phyloP scores from a whole-genome alignment of 768 basidiomycete species.

The Pisolithus sp. region DNA sequence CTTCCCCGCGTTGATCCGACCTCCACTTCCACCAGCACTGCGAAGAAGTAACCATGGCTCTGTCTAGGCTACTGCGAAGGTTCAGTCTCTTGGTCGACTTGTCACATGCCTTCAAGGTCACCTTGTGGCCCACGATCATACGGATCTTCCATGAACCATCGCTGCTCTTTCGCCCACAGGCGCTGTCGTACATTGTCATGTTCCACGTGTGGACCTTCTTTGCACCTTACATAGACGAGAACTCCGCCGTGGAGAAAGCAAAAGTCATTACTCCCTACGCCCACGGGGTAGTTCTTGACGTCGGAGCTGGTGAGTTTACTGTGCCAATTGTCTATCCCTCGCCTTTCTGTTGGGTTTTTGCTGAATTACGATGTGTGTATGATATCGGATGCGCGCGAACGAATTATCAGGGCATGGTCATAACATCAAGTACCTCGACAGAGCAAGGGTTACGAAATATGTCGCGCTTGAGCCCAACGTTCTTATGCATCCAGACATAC shows the following conservation, averaged over 20 bases:
- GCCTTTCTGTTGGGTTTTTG: no score
- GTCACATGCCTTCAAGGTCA: no score
- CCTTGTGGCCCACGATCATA: slow-evolving; percentile 13
- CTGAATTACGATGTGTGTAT: no score
- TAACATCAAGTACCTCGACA: slow-evolving; percentile 54
- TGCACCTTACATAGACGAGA: slow-evolving; percentile 38
- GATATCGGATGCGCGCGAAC: neutral
- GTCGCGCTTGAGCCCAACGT: slow-evolving; percentile 68
- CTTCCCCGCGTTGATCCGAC: no score
- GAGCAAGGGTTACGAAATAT: slow-evolving; percentile 49
- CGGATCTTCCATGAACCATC: slow-evolving; percentile 25
- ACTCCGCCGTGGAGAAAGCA: no score
- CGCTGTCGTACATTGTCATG: slow-evolving; percentile 53
- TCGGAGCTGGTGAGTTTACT: slow-evolving; percentile 51
- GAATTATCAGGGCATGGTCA: slow-evolving; percentile 45
- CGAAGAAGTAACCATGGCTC: no score
- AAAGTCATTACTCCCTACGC: slow-evolving; percentile 33
- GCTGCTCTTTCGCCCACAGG: slow-evolving; percentile 39
- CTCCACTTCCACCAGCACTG: no score
- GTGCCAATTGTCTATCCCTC: no score
- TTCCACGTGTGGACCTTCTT: slow-evolving; percentile 49
- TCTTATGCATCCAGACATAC: slow-evolving; percentile 55
- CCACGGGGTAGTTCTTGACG: slow-evolving; percentile 54
- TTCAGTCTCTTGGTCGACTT: no score
- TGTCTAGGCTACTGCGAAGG: no score